Base-by-base conservation (phyloP, 2,329 filamentous ascomycete genomes). In the Eutypa lata region DNA sequence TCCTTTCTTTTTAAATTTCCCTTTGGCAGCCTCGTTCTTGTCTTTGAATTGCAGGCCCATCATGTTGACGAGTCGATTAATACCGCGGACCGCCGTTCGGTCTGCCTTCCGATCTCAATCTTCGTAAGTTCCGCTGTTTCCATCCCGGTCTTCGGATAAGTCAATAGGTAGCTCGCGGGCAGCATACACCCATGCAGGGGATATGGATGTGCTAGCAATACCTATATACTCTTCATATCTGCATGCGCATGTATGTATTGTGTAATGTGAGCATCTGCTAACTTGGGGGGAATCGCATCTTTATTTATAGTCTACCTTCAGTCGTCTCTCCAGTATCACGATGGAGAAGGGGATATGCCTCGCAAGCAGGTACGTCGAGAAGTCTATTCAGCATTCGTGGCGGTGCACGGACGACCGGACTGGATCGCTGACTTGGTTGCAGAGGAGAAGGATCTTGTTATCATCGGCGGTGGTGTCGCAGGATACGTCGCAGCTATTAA, bases 401-500 rank as follows among this genome's bases (percentile, higher is more conserved):
- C n/a, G 33, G 10, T 51, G 11, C n/a, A 21, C 73, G 61, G 73
- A 76, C 74, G 76, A 31, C 10, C 77, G 73, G 80, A 80, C 72
- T 76, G 75, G 57, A 81, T 79, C 76, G 60, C 50, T 54, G 48
- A 57, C 58, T 45, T 48, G 52, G 45, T 19, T 52, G 47, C 72
- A 91, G 91, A 92, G 74, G 91, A 97, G 74, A 95, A 96, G 76
- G 94, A 99, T 74, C 82, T 99, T 52, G 88, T 99, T 69, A 92
- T 99, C 76, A 96, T 99, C 69, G 94, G 94, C 68, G 94, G 94
- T 73, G 94, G 94, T 78, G 94, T 97, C 68, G 94, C 93, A 65
- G 94, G 94, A 71, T 99, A 99, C 78, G 94, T 99, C 68, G 93
- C 94, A 61, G 94, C 94, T 67, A 99, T 99, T 81, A 99, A 97